Percentiles rank a stretch among this genome's conserved stretches.
Evolutionary conservation across 108 stramenopile genomes (phyloP).

Genomic region (Nitzschia sp.): DNA sequence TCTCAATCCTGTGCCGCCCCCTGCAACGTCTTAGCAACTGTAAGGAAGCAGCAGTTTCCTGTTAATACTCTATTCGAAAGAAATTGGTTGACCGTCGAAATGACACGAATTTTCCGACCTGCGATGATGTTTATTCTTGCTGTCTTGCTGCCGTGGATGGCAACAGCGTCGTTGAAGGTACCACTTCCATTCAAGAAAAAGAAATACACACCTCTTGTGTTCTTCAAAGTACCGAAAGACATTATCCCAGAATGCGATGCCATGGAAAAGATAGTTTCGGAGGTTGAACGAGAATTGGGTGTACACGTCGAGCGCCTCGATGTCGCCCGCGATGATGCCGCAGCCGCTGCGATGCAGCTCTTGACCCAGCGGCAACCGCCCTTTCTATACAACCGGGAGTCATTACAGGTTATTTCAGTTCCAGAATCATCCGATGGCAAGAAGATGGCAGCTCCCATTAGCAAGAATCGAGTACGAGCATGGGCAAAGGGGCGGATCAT

Average conservation of each 20-base stretch:
- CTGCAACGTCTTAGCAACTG: no score
- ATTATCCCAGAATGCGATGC: constrained; percentile 66
- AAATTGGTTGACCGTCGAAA: no score
- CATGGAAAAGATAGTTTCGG: constrained; percentile 61
- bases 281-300: constrained; percentile 62
- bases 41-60: no score
- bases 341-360: constrained; percentile 50
- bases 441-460: constrained; percentile 13
- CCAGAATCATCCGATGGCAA: neutral
- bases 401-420: constrained; percentile 54
- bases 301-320: constrained; percentile 72
- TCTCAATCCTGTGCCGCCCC: no score
- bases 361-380: constrained; percentile 41
- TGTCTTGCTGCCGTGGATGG: neutral
- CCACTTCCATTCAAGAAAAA: constrained; percentile 44
- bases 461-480: constrained; percentile 58
- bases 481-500: constrained; percentile 79
- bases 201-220: constrained; percentile 71
- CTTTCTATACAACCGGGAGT: constrained; percentile 74
- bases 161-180: constrained; percentile 14
- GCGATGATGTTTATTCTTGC: no score
- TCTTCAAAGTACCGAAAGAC: constrained; percentile 72
- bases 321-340: constrained; percentile 51
- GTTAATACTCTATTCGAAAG: no score
- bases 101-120: neutral